These are phyloP conservation scores for Coleophoma cylindrospora DNA, from an alignment of 2,329 filamentous ascomycete genomes.

Conservation along the genomic window DNA sequence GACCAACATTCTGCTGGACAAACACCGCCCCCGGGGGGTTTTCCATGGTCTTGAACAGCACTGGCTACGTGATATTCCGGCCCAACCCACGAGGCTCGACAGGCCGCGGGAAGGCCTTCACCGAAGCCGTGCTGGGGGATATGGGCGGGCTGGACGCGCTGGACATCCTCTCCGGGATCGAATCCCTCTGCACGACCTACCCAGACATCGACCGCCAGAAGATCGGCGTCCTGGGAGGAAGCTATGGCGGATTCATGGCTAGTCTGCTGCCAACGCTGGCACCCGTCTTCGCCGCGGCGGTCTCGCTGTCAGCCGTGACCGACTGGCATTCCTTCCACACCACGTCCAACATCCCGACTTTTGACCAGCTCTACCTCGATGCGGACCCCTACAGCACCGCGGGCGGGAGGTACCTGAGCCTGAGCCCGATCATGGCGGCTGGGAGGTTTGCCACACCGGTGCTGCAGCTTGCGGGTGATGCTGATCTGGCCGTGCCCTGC, in stretches of 20 bases:
- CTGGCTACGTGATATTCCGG: background rate
- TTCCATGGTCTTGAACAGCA: background rate
- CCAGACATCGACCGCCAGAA: background rate
- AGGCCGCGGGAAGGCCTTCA: background rate
- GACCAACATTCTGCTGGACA: background rate
- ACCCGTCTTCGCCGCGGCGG: background rate
- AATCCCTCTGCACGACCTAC: background rate
- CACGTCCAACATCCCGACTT: background rate
- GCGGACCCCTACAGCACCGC: background rate
- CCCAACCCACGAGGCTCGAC: slow-evolving; percentile 1
- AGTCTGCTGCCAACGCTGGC: background rate
- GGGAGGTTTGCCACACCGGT: background rate
- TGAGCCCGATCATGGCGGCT: background rate
- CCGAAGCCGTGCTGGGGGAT: slow-evolving; percentile 1
- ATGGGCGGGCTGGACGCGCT: background rate
- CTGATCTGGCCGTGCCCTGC: background rate
- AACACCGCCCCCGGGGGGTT: background rate
- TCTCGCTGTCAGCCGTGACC: background rate
- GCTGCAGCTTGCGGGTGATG: background rate
- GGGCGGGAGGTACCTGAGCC: background rate
- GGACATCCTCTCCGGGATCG: background rate
- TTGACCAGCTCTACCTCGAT: background rate
- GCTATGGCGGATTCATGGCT: slow-evolving; percentile 1
- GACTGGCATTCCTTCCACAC: slow-evolving; percentile 3
- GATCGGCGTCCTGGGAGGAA: slow-evolving; percentile 1